Evolutionary conservation across 2,329 filamentous ascomycete genomes (phyloP), one percentile per base, ranked within the genome.

Genomic region (Phialophora tarda): DNA sequence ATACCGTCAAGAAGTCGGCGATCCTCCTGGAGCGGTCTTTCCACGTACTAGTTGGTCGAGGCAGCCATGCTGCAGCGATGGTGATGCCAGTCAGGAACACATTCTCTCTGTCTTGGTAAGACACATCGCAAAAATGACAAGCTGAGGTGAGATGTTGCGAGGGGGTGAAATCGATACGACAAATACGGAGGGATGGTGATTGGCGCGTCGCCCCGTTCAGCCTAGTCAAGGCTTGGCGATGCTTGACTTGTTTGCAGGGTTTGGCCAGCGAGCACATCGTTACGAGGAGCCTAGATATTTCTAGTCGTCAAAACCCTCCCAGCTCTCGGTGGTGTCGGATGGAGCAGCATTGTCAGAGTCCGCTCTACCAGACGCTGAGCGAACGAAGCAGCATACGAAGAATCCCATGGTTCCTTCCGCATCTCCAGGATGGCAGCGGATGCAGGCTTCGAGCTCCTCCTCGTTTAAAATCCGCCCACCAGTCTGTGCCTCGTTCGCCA

Each of bases 391-490:
- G n/a, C 88, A 92, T 23, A 97, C 91, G 73, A 99, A 99, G 78
- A 99, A 98, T 0, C 95, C 94, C 86, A 97, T 97, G 0, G 93
- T 91, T 0, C 93, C 92, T 69, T 90, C 86, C 10, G 88, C 89
- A 72, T 94, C 92, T 28, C 88, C 91, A 72, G 93, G 91, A 77
- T 91, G 89, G 34, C 92, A 91, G 65, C 94, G 84, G 63, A 97
- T 89, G 74, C 93, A 97, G 2, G 85, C 91, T 28, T 94, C 89
- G 5, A 82, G 78, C 48, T 82, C 75, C 59, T 87, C 80, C 1
- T 83, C 84, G 63, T 41, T 76, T 67, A 63, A 76, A 69, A 44
- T 28, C 24, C 28, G 59, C 44, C 3, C 24, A 26, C 12, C 26
- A 8, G 24, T 73, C 74, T 44, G 48, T 64, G 61, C 74, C 53